These are phyloP conservation scores for Thraustochytrium sp. DNA, from an alignment of 352 stramenopile genomes.

Conservation along the genomic window DNA sequence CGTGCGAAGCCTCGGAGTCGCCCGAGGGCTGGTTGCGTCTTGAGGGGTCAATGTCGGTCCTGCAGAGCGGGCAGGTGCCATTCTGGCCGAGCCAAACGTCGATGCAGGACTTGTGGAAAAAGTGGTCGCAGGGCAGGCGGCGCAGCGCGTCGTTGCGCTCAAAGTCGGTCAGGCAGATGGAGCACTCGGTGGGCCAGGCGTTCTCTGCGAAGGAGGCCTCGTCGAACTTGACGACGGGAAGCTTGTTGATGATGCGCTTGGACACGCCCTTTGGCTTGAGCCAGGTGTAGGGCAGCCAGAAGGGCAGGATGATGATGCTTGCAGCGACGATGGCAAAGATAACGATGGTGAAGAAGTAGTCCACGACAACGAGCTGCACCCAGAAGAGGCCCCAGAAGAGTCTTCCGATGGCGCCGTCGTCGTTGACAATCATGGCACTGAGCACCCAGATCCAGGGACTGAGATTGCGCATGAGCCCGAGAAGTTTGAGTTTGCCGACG, in stretches of 20 bases:
- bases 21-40: too few relatives aligned
- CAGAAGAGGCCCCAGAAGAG: not conserved
- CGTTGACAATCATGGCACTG: not conserved
- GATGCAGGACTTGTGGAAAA: conserved; percentile 73
- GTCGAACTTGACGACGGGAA: conserved; percentile 7
- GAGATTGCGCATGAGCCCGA: not conserved
- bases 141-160: not conserved
- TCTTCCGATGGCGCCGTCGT: not conserved
- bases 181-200: not conserved
- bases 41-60: conserved; percentile 50
- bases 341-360: not conserved
- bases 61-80: conserved; percentile 69
- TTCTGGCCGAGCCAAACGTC: conserved; percentile 71
- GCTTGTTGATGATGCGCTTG: conserved; percentile 12
- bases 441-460: not conserved
- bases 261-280: not conserved
- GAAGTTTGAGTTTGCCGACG: not conserved
- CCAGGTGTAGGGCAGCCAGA: conserved; percentile 1
- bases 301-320: not conserved
- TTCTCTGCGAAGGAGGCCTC: not conserved
- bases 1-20: too few relatives aligned
- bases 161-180: conserved; percentile 43
- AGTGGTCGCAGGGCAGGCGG: conserved; percentile 71
- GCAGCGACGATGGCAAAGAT: not conserved
- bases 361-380: not conserved